phyloP scores from a whole-genome alignment of 2,329 filamentous ascomycete genomes.

The Cladorrhinum sp. region DNA sequence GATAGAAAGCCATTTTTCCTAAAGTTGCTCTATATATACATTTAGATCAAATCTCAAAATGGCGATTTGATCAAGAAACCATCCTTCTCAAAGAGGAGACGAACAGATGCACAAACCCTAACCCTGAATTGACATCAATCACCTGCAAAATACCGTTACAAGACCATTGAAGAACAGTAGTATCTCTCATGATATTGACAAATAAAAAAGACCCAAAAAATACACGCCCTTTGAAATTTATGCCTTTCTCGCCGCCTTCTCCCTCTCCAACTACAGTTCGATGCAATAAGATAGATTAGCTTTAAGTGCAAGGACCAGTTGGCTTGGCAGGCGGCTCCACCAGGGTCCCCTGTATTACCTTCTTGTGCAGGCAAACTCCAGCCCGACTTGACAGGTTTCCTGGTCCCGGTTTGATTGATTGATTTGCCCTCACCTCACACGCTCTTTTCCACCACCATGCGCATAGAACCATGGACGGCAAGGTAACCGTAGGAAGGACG shows the following conservation, averaged over 20 bases:
- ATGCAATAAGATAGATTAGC: not conserved
- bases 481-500: slow-evolving; percentile 45
- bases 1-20: no score
- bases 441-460: slow-evolving; percentile 22
- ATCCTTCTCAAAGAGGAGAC: no score
- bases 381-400: no score
- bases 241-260: slow-evolving; percentile 37
- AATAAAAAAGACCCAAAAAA: not conserved
- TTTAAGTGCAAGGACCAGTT: not conserved
- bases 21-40: no score
- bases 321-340: not conserved
- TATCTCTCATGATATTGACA: not conserved
- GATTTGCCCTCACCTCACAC: slow-evolving; percentile 15
- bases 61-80: no score
- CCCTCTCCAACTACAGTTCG: slow-evolving; percentile 26
- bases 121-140: not conserved
- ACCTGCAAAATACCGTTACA: not conserved
- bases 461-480: slow-evolving; percentile 34
- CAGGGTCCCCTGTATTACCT: not conserved
- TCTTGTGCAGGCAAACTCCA: no score
- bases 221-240: slow-evolving; percentile 1
- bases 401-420: no score
- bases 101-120: not conserved
- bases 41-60: not conserved
- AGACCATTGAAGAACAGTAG: not conserved